A percentile compares a stretch with the other conserved stretches of the same genome.
These are phyloP conservation scores for Geotrichum carabidarum DNA, from an alignment of 1,139 yeast species.

Conservation along the genomic window DNA sequence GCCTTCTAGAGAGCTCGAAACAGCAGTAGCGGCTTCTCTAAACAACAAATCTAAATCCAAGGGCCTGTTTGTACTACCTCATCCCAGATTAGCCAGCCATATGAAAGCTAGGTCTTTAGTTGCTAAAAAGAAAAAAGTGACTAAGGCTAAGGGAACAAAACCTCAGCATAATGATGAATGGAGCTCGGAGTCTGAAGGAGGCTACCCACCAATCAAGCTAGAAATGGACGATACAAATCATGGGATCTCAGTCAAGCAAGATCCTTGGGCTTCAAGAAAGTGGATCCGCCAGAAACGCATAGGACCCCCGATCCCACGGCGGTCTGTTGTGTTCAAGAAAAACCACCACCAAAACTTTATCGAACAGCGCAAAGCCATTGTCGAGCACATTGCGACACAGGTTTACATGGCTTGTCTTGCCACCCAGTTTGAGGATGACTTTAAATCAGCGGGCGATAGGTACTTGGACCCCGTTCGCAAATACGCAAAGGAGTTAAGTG, in stretches of 20 bases:
- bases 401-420: conserved; percentile 1
- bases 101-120: no score
- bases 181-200: no score
- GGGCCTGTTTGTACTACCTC: not conserved
- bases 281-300: not conserved
- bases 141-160: no score
- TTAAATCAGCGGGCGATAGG: not conserved
- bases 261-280: not conserved
- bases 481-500: not conserved
- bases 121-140: no score
- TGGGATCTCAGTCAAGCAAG: not conserved
- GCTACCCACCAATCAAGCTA: no score
- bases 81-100: not conserved
- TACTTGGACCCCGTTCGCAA: not conserved
- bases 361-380: not conserved
- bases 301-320: not conserved
- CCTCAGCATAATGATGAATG: no score
- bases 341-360: not conserved
- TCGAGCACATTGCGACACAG: not conserved
- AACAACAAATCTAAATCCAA: not conserved
- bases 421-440: not conserved
- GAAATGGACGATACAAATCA: no score
- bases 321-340: not conserved
- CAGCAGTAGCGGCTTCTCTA: not conserved
- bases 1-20: conserved; percentile 1